These are phyloP conservation scores for Eucalyptus regnans DNA, from an alignment of 345 rosid species.

Conservation along the genomic window DNA sequence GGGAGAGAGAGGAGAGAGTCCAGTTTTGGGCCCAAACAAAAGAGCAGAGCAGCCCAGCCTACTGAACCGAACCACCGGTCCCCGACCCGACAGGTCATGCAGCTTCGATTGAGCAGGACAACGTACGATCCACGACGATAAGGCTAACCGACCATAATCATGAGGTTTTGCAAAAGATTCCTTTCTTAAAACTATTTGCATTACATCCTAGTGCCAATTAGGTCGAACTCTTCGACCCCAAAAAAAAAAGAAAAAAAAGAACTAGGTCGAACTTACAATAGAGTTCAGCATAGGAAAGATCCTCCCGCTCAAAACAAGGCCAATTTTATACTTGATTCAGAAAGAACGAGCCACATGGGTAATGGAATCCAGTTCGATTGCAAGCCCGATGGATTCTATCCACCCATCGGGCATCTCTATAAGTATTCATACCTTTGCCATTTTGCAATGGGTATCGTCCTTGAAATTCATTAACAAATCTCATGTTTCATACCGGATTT, in stretches of 20 bases:
- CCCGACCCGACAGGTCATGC: neutral
- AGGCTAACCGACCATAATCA: neutral
- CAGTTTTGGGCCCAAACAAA: neutral
- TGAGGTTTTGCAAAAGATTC: neutral
- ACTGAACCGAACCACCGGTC: neutral
- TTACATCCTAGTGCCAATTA: neutral
- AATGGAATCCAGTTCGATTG: neutral
- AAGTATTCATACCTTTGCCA: neutral
- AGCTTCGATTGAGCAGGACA: neutral
- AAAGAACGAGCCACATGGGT: neutral
- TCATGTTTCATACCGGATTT: neutral
- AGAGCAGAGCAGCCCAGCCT: neutral
- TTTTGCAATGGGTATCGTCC: neutral
- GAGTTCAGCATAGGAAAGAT: neutral
- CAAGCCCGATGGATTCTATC: fast-evolving
- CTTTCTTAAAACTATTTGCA: neutral
- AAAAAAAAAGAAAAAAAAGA: no score
- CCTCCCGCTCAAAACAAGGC: neutral
- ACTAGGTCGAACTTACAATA: neutral
- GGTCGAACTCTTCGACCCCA: no score
- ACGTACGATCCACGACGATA: neutral
- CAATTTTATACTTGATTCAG: neutral
- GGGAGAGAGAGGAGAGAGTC: neutral
- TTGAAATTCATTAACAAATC: fast-evolving
- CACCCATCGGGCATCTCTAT: neutral